Conservation (phyloP, 768 basidiomycete species). For the Cystobasidium onofrii region DNA sequence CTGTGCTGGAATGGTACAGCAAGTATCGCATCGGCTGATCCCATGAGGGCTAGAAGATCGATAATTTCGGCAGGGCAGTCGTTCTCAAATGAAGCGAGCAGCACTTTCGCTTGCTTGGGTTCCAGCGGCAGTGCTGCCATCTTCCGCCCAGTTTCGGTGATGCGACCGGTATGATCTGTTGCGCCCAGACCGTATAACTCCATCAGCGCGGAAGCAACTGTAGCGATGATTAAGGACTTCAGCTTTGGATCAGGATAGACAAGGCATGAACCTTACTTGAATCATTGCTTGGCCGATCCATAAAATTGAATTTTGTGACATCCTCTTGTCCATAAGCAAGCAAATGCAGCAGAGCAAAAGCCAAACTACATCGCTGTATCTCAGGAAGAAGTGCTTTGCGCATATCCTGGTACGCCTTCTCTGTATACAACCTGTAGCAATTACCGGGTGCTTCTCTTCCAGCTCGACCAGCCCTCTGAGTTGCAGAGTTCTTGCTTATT, state of each 20-base stretch:
- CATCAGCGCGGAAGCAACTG: conserved; percentile 44
- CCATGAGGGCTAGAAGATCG: conserved; percentile 73
- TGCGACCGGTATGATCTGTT: conserved; percentile 56
- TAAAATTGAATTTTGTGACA: conserved; percentile 57
- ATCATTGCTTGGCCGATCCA: conserved; percentile 73
- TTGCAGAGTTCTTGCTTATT: conserved; percentile 79
- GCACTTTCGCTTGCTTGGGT: conserved; percentile 65
- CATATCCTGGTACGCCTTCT: conserved; percentile 64
- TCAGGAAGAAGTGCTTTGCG: conserved; percentile 68
- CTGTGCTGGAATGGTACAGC: conserved; percentile 49
- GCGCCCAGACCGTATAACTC: conserved; percentile 70
- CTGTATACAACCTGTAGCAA: conserved; percentile 89
- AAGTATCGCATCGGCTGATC: conserved; percentile 51
- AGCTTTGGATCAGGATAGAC: conserved; percentile 50
- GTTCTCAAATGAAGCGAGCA: conserved; percentile 66
- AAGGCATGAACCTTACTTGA: conserved; percentile 46
- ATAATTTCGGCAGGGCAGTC: conserved; percentile 71
- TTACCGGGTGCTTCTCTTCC: conserved; percentile 82
- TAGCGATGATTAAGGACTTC: background rate
- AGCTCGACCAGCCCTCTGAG: conserved; percentile 82
- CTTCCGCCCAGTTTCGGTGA: conserved; percentile 66
- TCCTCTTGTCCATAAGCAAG: conserved; percentile 38
- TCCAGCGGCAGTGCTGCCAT: conserved; percentile 95
- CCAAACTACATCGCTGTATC: conserved; percentile 76
- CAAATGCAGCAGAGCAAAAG: conserved; percentile 73